These are phyloP conservation scores for Simmondsia chinensis DNA, from an alignment of 148 eudicot species.

Conservation along the genomic window DNA sequence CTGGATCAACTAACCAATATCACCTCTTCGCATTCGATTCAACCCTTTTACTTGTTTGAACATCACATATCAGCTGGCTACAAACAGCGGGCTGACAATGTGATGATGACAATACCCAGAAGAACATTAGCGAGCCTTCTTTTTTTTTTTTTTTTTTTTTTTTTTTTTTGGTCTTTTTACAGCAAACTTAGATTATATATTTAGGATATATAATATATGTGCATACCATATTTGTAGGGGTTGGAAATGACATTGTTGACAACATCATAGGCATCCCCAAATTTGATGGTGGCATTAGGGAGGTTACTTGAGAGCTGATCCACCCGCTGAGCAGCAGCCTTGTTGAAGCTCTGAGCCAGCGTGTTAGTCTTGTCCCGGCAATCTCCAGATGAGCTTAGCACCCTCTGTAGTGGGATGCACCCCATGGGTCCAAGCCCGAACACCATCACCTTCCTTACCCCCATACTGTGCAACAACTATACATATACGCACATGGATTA, in stretches of 20 bases:
- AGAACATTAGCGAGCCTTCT: too few species aligned
- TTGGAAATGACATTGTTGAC: constrained; percentile 65
- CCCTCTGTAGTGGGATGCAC: constrained; percentile 88
- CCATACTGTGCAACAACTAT: constrained; percentile 57
- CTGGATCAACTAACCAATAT: too few species aligned
- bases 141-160: too few species aligned
- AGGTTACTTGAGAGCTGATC: constrained; percentile 35
- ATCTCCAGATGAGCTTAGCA: constrained; percentile 46
- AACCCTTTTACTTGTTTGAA: too few species aligned
- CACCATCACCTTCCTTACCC: constrained; percentile 64
- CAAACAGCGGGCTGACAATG: too few species aligned
- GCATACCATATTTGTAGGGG: constrained; percentile 58
- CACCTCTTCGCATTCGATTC: too few species aligned
- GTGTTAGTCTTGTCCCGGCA: constrained; percentile 72
- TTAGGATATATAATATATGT: neutral
- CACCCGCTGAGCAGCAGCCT: constrained; percentile 35
- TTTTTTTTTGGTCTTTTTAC: too few species aligned
- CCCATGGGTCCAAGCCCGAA: constrained; percentile 93
- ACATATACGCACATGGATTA: neutral
- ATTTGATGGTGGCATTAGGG: constrained; percentile 46
- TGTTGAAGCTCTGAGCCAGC: constrained; percentile 53
- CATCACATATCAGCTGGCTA: too few species aligned
- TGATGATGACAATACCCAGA: too few species aligned
- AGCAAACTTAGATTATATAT: neutral
- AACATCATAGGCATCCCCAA: constrained; percentile 86